Evolutionary conservation across 2,329 filamentous ascomycete species (phyloP), one percentile per base, ranked within the genome.

Genomic region (Berkeleyomyces basicola): DNA sequence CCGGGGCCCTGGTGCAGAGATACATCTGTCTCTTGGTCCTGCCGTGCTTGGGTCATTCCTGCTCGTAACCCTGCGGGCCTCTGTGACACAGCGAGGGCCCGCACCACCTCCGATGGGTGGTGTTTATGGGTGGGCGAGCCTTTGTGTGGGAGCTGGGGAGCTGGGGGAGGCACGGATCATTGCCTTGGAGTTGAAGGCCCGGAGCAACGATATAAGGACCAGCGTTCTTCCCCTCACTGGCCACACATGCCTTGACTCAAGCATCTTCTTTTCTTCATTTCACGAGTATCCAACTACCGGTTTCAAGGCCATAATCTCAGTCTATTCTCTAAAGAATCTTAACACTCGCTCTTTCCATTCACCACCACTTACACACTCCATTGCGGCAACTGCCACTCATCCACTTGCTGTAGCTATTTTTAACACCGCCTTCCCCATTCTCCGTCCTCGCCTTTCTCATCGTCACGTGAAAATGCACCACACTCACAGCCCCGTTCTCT

Each of bases 401-500:
- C 4, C 23, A n/a, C 2, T 36, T 37, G 7, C 44, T 53, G 16
- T 7, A 7, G 39, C 10, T 31, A 33, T 57, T 55, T 40, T 44
- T 23, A 23, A 31, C 42, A 9, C 10, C 10, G 37, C 10, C 31
- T 31, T 58, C 51, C 49, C 46, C 31, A 49, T 31, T 37, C 16
- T 33, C 42, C 10, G 7, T 36, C 31, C 46, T 39, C 16, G 51
- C 42, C 23, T 11, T 31, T 31, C 23, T 7, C 36, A 46, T 49
- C 36, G 37, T 51, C 59, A 59, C 10, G 23, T 36, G 10, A 53
- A 53, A 58, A 64, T 62, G 63, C 36, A 16, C 58, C 53, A 47
- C 63, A 31, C 59, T 46, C 44, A 55, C 43, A 40, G 46, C 46
- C 60, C 63, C 40, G 59, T 47, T 46, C 46, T 60, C 23, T 59